A percentile compares a stretch with the other conserved stretches of the same genome.
phyloP scores from a whole-genome alignment of 306 rosid genomes.

The Vigna unguiculata region DNA sequence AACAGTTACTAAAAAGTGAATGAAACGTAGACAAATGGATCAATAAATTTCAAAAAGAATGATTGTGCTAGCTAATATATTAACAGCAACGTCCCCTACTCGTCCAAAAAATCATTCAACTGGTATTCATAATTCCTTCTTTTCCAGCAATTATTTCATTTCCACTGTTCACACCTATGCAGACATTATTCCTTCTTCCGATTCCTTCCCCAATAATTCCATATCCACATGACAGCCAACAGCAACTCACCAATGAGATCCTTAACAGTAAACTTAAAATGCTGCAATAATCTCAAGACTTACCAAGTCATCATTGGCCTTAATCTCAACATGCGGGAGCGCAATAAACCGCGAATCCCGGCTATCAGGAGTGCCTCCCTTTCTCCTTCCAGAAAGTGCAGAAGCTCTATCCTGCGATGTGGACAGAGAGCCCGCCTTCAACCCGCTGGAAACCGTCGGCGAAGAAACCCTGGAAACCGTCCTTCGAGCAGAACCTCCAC shows the following conservation, averaged over 20 bases:
- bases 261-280: neutral
- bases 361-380: conserved; percentile 66
- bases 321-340: conserved; percentile 93
- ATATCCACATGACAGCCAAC: conserved; percentile 3
- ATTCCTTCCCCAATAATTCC: neutral
- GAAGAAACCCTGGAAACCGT: conserved; percentile 66
- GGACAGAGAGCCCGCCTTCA: conserved; percentile 65
- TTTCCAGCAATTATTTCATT: conserved; percentile 10
- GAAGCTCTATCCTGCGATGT: conserved; percentile 70
- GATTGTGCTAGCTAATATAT: neutral
- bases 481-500: conserved; percentile 67
- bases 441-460: conserved; percentile 63
- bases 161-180: neutral
- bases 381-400: conserved; percentile 71
- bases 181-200: neutral
- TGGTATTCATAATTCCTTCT: conserved; percentile 10
- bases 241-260: conserved; percentile 23
- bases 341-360: conserved; percentile 73
- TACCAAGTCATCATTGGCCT: conserved; percentile 94
- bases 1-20: neutral
- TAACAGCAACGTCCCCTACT: conserved; percentile 7
- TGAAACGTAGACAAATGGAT: conserved; percentile 18
- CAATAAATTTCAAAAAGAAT: conserved; percentile 7
- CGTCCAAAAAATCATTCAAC: conserved; percentile 23
- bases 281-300: conserved; percentile 39